These are phyloP conservation scores for Trichoderma gracile DNA, from an alignment of 2,329 filamentous ascomycete species.

Conservation along the genomic window DNA sequence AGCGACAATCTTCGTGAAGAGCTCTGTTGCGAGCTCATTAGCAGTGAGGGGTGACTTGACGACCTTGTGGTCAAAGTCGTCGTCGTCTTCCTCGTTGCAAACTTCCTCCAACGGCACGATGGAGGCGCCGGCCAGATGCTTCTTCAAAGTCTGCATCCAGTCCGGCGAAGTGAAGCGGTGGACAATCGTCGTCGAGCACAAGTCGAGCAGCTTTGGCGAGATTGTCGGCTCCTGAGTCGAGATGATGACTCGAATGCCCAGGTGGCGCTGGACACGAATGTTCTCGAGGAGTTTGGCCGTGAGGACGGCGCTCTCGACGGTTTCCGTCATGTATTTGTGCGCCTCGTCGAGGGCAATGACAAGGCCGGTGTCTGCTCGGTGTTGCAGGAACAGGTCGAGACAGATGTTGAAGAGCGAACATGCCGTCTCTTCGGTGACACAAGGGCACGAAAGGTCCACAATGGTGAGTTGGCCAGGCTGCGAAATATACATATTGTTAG, in stretches of 20 bases:
- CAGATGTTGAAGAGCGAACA: constrained; percentile 74
- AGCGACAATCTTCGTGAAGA: constrained; percentile 47
- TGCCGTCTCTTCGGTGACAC: constrained; percentile 64
- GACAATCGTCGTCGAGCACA: constrained; percentile 71
- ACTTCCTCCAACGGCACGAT: not conserved
- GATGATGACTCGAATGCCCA: constrained; percentile 66
- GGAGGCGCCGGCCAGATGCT: constrained; percentile 47
- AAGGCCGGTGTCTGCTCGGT: constrained; percentile 48
- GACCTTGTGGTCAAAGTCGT: not conserved
- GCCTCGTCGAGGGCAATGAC: constrained; percentile 75
- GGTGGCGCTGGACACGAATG: constrained; percentile 71
- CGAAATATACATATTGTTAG: not conserved
- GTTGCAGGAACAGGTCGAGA: constrained; percentile 64
- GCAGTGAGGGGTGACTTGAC: not conserved
- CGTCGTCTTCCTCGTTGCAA: not conserved
- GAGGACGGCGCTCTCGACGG: constrained; percentile 55
- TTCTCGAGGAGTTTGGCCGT: constrained; percentile 62
- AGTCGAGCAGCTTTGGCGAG: constrained; percentile 65
- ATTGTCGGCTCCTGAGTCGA: constrained; percentile 78
- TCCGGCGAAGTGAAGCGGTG: constrained; percentile 69
- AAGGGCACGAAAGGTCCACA: constrained; percentile 72
- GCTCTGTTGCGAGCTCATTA: constrained; percentile 28
- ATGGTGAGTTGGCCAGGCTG: constrained; percentile 42
- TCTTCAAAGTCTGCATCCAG: constrained; percentile 54
- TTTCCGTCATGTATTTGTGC: constrained; percentile 69